Evolutionary conservation across 2,329 filamentous ascomycete species (phyloP).

Genomic region (Cladophialophora psammophila): DNA sequence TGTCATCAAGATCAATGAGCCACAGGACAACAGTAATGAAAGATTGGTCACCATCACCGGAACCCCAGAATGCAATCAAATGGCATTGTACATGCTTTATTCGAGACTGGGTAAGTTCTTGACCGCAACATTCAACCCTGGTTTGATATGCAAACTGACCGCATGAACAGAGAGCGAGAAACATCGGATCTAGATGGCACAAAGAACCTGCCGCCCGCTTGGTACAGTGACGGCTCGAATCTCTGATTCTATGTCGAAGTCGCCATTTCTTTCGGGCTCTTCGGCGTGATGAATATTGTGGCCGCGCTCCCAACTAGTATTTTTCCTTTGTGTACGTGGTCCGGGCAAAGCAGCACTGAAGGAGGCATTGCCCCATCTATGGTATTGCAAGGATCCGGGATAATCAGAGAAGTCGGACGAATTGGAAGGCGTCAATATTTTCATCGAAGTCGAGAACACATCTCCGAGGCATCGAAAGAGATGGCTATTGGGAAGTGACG

Average conservation of each 20-base stretch:
- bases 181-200: slow-evolving; percentile 58
- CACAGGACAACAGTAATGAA: slow-evolving; percentile 98
- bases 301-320: background rate
- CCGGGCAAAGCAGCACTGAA: background rate
- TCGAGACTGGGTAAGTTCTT: slow-evolving; percentile 80
- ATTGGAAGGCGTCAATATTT: background rate
- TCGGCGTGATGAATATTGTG: background rate
- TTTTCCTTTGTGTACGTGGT: background rate
- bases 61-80: slow-evolving; percentile 97
- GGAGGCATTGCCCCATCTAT: background rate
- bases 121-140: slow-evolving; percentile 48
- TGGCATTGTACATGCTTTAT: slow-evolving; percentile 99
- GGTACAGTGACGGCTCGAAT: background rate
- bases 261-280: background rate
- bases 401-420: background rate
- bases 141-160: slow-evolving; percentile 22
- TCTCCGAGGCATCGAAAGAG: background rate
- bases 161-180: slow-evolving; percentile 72
- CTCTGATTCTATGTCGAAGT: background rate
- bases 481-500: background rate
- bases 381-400: background rate
- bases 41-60: slow-evolving; percentile 96
- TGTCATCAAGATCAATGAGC: slow-evolving; percentile 99
- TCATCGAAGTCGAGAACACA: background rate
- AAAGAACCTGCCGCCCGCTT: background rate